Percentiles rank a stretch among this genome's conserved stretches.
phyloP scores from a whole-genome alignment of 257 asterid species.

The Solanum medicagineum region DNA sequence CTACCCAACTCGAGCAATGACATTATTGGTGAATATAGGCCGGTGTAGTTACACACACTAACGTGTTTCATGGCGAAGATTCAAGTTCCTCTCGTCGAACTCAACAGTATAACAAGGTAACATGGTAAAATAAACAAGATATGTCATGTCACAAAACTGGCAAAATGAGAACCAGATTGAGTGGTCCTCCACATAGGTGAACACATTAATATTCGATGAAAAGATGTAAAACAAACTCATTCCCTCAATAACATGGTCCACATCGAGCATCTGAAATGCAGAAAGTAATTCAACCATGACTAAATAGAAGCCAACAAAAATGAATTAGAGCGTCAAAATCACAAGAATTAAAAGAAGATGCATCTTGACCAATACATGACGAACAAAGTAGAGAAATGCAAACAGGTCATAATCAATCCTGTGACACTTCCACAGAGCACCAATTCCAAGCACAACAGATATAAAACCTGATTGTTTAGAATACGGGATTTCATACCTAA shows the following conservation, averaged over 20 bases:
- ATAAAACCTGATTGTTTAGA: background rate
- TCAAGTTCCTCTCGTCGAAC: background rate
- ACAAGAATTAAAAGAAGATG: background rate
- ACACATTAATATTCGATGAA: background rate
- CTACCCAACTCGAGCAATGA: background rate
- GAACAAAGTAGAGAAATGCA: background rate
- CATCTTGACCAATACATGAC: background rate
- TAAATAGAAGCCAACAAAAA: background rate
- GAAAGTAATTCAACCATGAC: background rate
- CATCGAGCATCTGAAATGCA: background rate
- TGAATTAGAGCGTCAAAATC: background rate
- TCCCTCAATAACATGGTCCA: background rate
- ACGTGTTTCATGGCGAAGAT: background rate
- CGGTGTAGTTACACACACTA: background rate
- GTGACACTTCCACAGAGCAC: background rate
- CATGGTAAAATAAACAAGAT: background rate
- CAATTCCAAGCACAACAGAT: background rate
- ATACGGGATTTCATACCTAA: background rate
- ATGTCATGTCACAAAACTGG: background rate
- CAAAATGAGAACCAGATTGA: background rate
- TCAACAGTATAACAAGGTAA: background rate
- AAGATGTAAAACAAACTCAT: background rate
- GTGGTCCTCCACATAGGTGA: background rate
- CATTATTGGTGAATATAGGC: background rate
- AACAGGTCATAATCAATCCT: background rate